These are phyloP conservation scores for Aspergillus texensis DNA, from an alignment of 2,329 filamentous ascomycete genomes.

Conservation along the genomic window DNA sequence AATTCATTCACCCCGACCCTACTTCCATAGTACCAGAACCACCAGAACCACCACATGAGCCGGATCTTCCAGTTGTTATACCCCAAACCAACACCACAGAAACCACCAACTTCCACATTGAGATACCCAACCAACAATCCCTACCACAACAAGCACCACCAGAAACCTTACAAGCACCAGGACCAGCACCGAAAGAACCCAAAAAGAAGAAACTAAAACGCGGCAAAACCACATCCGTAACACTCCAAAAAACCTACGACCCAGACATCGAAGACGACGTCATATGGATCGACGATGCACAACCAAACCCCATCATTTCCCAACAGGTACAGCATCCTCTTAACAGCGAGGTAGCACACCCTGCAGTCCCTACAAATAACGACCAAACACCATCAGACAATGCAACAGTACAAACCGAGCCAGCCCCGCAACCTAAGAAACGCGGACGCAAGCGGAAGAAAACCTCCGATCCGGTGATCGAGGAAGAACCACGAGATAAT, in stretches of 20 bases:
- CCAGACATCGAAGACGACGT: conserved; percentile 44
- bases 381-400: background rate
- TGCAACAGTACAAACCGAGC: background rate
- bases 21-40: background rate
- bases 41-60: no score
- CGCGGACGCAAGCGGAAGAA: conserved; percentile 47
- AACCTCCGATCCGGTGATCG: conserved; percentile 27
- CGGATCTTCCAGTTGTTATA: background rate
- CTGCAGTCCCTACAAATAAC: background rate
- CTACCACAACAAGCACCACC: background rate
- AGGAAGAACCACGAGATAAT: conserved; percentile 15
- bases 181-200: conserved; percentile 26
- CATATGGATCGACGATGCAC: conserved; percentile 43
- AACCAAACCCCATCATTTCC: conserved; percentile 11
- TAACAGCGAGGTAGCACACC: background rate
- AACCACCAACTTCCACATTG: background rate
- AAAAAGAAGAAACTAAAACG: conserved; percentile 51
- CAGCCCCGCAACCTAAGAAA: conserved; percentile 40
- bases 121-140: background rate
- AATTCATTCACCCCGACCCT: background rate
- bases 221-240: conserved; percentile 44
- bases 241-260: conserved; percentile 32
- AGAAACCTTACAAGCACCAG: background rate
- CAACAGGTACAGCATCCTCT: background rate
- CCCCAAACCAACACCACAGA: background rate